Evolutionary conservation across 2,329 filamentous ascomycete genomes (phyloP), one percentile per base, ranked within the genome.

Genomic region (Diaporthe destruens): DNA sequence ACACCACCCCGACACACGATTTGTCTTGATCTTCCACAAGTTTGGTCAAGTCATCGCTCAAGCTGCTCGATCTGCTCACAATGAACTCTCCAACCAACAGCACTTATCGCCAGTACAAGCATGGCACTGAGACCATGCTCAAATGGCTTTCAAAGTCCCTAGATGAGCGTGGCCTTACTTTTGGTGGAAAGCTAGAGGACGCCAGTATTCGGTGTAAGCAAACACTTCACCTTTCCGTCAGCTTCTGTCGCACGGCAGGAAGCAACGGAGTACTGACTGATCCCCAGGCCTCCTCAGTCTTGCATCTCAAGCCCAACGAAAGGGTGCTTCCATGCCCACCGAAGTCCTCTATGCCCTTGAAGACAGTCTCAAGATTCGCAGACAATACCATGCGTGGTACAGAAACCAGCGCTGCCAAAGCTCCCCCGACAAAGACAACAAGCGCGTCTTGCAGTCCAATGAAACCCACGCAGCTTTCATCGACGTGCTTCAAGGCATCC

Each of bases 321-420:
- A 23, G 11, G 56, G 56, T 2, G 56, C 23, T 44, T 25, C 34
- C 1, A 61, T 61, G 56, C 23, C 56, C 20, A 29, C 42, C 23
- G 36, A 44, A 61, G 56, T 61, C 11, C n/a, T 61, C 20, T 23
- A 29, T 9, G 23, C 56, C 16, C 36, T 61, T 25, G 39, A 61
- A n/a, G 34, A 61, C 12, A 39, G 23, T 18, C 56, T 61, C n/a
- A 61, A 61, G 14, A 25, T 61, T 20, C 56, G 56, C 7, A 61
- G 56, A 44, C n/a, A 32, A 39, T 61, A 61, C 18, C 36, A 61
- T n/a, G 23, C 56, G 14, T 61, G 56, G 56, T 61, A 29, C 56
- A 61, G 56, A 14, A 32, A 29, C 23, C 36, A 61, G 3, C 7
- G 44, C 23, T 42, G 36, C 25, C n/a, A 18, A 20, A 16, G 25